Evolutionary conservation across 169 alveolate genomes (phyloP).

Genomic region (Cardiosporidium cionae): DNA sequence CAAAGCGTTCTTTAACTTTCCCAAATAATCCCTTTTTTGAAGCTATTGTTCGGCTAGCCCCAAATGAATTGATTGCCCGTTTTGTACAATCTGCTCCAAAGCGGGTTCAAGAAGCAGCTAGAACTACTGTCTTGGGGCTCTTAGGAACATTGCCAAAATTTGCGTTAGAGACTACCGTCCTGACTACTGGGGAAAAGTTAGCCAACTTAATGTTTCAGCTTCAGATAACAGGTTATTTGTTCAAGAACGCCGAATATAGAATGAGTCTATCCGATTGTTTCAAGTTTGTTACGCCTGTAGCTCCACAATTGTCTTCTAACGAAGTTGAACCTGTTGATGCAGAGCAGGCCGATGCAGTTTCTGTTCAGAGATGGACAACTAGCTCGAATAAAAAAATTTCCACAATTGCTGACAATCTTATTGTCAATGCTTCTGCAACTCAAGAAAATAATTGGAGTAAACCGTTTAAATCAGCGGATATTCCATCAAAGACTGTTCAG

Average conservation of each 20-base stretch:
- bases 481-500: neutral
- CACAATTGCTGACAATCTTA: no score
- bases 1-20: no score
- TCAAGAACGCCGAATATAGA: slow-evolving; percentile 64
- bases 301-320: no score
- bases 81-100: slow-evolving; percentile 54
- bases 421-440: neutral
- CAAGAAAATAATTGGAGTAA: no score
- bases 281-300: neutral
- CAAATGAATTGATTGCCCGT: slow-evolving; percentile 43
- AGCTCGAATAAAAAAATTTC: no score
- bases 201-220: slow-evolving; percentile 51
- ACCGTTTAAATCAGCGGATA: no score
- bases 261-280: slow-evolving; percentile 46
- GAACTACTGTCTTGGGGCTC: slow-evolving; percentile 50
- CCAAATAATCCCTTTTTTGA: slow-evolving; percentile 32
- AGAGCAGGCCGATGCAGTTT: neutral
- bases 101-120: slow-evolving; percentile 65
- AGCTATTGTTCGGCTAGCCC: slow-evolving; percentile 36
- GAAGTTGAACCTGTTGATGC: neutral
- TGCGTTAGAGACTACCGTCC: slow-evolving; percentile 58
- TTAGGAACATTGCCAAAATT: slow-evolving; percentile 59
- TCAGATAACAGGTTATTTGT: slow-evolving; percentile 63
- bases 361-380: no score
- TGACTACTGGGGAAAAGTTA: slow-evolving; percentile 58